Percentiles rank a stretch among this genome's conserved stretches.
Evolutionary conservation across 2,329 filamentous ascomycete genomes (phyloP).

Genomic region (Colletotrichum zoysiae): DNA sequence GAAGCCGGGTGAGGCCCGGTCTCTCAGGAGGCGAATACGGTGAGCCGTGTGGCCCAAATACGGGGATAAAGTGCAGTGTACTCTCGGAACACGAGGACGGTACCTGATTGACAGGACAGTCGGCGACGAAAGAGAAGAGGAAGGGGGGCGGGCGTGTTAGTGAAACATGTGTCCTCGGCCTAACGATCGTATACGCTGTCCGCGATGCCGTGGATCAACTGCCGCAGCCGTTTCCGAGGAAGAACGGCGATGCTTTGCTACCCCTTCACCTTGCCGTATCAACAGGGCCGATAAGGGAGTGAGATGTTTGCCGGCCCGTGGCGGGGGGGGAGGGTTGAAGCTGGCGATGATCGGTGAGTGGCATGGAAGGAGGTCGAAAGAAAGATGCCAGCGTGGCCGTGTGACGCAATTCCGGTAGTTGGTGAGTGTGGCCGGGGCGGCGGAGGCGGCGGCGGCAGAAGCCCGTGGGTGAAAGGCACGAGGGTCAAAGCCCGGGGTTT

Average conservation of each 20-base stretch:
- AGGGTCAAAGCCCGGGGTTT: conserved; percentile 7
- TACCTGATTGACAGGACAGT: conserved; percentile 1
- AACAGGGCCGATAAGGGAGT: background rate
- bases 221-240: background rate
- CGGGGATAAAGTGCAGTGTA: background rate
- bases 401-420: conserved; percentile 20
- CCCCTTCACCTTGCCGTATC: background rate
- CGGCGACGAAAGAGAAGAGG: background rate
- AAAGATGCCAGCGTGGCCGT: background rate
- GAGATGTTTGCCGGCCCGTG: background rate
- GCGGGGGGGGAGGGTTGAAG: background rate
- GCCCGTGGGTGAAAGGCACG: background rate
- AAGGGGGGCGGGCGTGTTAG: background rate
- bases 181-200: background rate
- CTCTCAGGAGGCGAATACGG: background rate
- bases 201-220: conserved; percentile 2
- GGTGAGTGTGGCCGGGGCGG: background rate
- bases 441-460: no score
- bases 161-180: background rate
- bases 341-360: conserved; percentile 11
- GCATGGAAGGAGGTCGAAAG: background rate
- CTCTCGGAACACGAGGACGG: background rate
- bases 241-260: no score
- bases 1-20: background rate
- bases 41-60: no score